A percentile compares a stretch with the other conserved stretches of the same genome.
Evolutionary conservation across 176 grass and related monocot genomes (phyloP).

Genomic region (Secale cereale): DNA sequence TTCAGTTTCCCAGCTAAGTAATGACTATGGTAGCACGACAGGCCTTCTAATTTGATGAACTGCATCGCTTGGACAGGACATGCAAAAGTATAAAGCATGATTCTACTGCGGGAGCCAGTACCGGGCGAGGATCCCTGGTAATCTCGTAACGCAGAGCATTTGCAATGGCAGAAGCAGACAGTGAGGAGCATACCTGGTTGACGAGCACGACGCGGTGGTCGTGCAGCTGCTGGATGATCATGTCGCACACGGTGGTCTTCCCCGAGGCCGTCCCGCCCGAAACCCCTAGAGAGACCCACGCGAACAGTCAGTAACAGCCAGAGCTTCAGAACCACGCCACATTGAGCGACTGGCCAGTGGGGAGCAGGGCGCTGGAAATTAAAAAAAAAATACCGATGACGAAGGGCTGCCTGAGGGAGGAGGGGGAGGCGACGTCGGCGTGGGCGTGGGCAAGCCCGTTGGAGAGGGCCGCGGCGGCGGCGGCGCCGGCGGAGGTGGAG

Average conservation of each 20-base stretch:
- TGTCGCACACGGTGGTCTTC: constrained; percentile 99
- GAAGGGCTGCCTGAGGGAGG: constrained; percentile 58
- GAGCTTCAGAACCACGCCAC: neutral
- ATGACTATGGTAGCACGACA: neutral
- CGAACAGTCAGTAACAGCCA: neutral
- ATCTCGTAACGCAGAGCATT: neutral
- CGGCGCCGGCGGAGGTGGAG: neutral
- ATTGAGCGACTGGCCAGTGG: neutral
- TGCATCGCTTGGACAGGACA: neutral
- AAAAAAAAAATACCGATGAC: constrained; percentile 58
- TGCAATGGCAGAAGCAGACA: neutral
- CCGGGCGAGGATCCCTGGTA: neutral
- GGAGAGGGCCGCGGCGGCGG: neutral
- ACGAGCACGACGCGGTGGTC: constrained; percentile 95
- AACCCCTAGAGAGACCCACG: constrained; percentile 44
- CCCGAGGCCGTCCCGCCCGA: constrained; percentile 93
- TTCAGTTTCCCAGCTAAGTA: neutral
- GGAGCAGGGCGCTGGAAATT: too few relatives aligned
- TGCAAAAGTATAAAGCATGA: too few relatives aligned
- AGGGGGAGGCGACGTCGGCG: constrained; percentile 19
- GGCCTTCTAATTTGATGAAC: neutral
- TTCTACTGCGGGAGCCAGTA: neutral
- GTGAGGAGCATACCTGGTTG: constrained; percentile 48
- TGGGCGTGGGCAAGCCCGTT: constrained; percentile 23
- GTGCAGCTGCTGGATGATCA: constrained; percentile 99